Percentiles rank a stretch among this genome's conserved stretches.
These are phyloP conservation scores for Chalciporus pseudorubinellus DNA, from an alignment of 768 basidiomycete species.

Conservation along the genomic window DNA sequence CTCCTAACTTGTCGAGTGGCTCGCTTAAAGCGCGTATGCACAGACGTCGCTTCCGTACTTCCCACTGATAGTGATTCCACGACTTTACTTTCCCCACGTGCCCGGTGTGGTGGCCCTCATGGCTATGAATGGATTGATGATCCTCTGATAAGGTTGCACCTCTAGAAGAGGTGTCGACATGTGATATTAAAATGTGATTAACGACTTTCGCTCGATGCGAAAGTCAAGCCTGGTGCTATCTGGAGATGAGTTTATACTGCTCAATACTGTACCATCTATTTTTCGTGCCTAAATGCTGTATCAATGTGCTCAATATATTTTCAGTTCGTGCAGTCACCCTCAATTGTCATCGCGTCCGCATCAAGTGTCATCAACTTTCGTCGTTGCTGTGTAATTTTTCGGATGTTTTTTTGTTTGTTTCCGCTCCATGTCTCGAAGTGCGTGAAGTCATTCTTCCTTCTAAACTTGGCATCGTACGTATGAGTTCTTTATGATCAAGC, in stretches of 20 bases:
- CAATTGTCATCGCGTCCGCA: no score
- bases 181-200: background rate
- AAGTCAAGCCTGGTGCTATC: background rate
- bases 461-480: no score
- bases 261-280: background rate
- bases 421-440: no score
- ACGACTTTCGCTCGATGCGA: background rate
- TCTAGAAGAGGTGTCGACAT: background rate
- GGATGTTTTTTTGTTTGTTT: no score
- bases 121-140: background rate
- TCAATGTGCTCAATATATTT: background rate
- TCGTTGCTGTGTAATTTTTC: no score
- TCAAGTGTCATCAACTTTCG: no score
- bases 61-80: conserved; percentile 7
- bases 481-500: no score
- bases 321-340: background rate
- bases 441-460: no score
- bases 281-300: background rate
- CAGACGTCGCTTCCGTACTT: conserved; percentile 9
- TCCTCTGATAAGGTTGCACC: background rate
- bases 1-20: background rate
- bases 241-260: background rate
- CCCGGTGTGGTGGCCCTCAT: no score
- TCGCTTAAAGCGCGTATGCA: conserved; percentile 16
- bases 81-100: no score